Conservation (phyloP, 345 rosid genomes). For the Corchorus capsularis region DNA sequence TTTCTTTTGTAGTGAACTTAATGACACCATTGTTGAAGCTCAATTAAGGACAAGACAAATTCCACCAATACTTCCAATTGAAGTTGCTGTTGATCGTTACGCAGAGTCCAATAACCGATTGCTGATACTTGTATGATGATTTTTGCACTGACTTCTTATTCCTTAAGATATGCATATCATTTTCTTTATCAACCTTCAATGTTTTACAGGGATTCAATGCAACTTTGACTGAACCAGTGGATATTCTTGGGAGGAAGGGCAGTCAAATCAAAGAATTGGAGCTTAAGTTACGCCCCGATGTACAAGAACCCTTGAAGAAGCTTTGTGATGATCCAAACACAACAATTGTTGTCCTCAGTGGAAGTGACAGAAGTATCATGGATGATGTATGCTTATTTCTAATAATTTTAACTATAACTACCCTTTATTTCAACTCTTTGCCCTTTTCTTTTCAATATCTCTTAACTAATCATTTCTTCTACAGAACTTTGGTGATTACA, state of each 20-base stretch:
- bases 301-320: conserved; percentile 43
- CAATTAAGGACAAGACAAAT: conserved; percentile 54
- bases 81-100: conserved; percentile 41
- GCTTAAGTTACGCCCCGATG: conserved; percentile 42
- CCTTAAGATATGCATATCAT: neutral
- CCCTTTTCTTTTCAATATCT: conserved; percentile 2
- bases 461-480: conserved; percentile 21
- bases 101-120: conserved; percentile 43
- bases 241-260: conserved; percentile 40
- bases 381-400: conserved; percentile 43
- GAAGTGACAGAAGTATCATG: conserved; percentile 54
- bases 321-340: conserved; percentile 51
- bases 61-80: conserved; percentile 50
- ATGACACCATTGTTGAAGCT: conserved; percentile 63
- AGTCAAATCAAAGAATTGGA: conserved; percentile 57
- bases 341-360: conserved; percentile 53
- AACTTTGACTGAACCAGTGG: conserved; percentile 52
- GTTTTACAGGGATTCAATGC: conserved; percentile 52
- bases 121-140: conserved; percentile 47
- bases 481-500: conserved; percentile 58
- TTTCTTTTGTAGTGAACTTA: conserved; percentile 48
- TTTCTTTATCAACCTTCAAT: conserved; percentile 13
- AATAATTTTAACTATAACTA: neutral
- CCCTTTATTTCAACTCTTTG: conserved; percentile 3
- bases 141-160: neutral